These are phyloP conservation scores for Pulveroboletus sp. DNA, from an alignment of 768 basidiomycete species.

Conservation along the genomic window DNA sequence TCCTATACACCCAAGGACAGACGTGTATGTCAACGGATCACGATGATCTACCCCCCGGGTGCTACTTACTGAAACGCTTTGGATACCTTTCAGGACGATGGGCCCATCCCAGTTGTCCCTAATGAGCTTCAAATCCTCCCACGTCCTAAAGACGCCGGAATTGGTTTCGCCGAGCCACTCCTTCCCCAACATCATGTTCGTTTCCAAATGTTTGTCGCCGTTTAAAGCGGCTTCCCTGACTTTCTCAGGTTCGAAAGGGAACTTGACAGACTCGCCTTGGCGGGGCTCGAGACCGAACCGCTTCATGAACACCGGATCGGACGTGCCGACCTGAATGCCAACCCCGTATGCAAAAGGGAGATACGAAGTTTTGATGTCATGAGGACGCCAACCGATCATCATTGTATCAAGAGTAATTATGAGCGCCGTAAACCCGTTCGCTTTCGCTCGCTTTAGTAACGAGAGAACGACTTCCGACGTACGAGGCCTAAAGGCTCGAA, in stretches of 20 bases:
- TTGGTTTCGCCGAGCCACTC: conserved; percentile 62
- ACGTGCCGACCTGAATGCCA: conserved; percentile 61
- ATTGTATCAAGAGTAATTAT: conserved; percentile 80
- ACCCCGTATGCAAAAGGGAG: conserved; percentile 64
- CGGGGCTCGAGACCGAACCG: conserved; percentile 42
- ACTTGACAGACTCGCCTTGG: conserved; percentile 38
- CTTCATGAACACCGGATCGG: conserved; percentile 78
- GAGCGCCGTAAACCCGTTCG: conserved; percentile 60
- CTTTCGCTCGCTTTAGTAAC: conserved; percentile 61
- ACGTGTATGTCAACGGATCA: neutral
- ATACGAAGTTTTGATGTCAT: conserved; percentile 61
- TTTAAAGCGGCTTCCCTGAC: conserved; percentile 37
- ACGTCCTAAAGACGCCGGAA: conserved; percentile 58
- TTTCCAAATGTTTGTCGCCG: conserved; percentile 45
- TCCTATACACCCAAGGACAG: conserved; percentile 29
- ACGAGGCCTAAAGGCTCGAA: conserved; percentile 46
- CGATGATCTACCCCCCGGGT: neutral
- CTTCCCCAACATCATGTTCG: conserved; percentile 42
- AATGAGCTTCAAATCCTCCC: conserved; percentile 69
- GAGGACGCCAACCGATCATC: conserved; percentile 69
- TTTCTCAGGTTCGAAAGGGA: conserved; percentile 55
- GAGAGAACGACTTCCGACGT: conserved; percentile 58
- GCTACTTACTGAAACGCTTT: conserved; percentile 48
- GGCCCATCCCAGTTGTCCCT: conserved; percentile 75
- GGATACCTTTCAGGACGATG: conserved; percentile 74